Evolutionary conservation across 495 filamentous ascomycete species (phyloP).

Genomic region (Apodospora peruviana): DNA sequence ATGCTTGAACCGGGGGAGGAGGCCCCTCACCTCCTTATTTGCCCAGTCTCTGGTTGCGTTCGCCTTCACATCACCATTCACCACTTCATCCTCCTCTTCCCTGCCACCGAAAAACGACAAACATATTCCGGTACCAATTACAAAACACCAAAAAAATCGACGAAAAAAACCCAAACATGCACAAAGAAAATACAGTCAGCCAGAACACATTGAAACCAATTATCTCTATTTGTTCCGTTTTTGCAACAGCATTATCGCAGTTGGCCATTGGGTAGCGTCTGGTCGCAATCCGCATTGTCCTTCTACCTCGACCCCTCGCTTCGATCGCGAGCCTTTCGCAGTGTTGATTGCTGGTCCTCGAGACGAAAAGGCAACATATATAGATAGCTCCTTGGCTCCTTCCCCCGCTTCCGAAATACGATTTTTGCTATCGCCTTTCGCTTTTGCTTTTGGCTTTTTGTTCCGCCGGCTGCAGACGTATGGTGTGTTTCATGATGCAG

Average conservation of each 20-base stretch:
- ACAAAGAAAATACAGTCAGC: conserved; percentile 17
- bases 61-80: conserved; percentile 13
- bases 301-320: too few species aligned
- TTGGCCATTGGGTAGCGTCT: conserved; percentile 10
- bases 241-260: background rate
- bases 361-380: too few species aligned
- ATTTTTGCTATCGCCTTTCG: background rate
- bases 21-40: background rate
- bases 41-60: background rate
- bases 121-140: conserved; percentile 1
- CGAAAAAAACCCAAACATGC: conserved; percentile 16
- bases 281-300: too few species aligned
- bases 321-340: too few species aligned
- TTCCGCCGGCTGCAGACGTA: background rate
- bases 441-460: background rate
- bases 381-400: too few species aligned
- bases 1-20: background rate
- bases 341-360: too few species aligned
- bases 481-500: background rate
- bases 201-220: conserved; percentile 17
- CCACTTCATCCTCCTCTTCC: conserved; percentile 3
- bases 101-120: background rate
- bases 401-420: too few species aligned
- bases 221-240: conserved; percentile 19
- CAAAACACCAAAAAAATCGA: conserved; percentile 8